Conservation (phyloP, 1,139 yeast species). For the Eremothecium cymbalariae region DNA sequence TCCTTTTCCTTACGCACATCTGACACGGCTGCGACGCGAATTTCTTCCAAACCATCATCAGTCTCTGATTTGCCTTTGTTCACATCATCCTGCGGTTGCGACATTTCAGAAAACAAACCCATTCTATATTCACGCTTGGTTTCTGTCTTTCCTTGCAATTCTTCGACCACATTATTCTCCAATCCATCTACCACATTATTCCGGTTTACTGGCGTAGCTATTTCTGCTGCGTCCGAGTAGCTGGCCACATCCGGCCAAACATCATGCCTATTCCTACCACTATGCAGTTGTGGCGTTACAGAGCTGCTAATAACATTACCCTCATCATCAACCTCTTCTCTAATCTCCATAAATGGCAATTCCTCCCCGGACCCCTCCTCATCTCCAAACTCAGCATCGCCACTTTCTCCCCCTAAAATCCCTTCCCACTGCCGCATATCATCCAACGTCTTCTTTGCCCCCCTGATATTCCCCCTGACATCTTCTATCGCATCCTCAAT, state of each 20-base stretch:
- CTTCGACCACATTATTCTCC: not conserved
- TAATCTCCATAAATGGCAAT: constrained; percentile 68
- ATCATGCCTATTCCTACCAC: no score
- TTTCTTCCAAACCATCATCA: not conserved
- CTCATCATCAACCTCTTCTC: constrained; percentile 77
- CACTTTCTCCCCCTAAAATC: constrained; percentile 15
- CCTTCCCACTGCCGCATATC: constrained; percentile 29
- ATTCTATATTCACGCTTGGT: not conserved
- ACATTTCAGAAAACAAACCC: no score
- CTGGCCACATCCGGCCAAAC: no score
- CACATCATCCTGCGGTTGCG: constrained; percentile 12
- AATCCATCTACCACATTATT: not conserved
- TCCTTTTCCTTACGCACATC: not conserved
- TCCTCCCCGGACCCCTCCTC: constrained; percentile 7
- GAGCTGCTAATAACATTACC: constrained; percentile 50
- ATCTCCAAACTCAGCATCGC: constrained; percentile 10
- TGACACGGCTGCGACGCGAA: not conserved
- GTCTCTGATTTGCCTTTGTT: not conserved
- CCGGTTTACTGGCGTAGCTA: no score
- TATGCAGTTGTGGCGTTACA: constrained; percentile 30
- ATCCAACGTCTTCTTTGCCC: constrained; percentile 35
- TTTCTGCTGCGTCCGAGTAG: constrained; percentile 1
- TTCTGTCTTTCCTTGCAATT: not conserved
- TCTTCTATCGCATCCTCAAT: constrained; percentile 36
- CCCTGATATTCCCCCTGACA: constrained; percentile 38